These are phyloP conservation scores for Williopsis jadinii DNA, from an alignment of 1,139 yeast genomes.

Conservation along the genomic window DNA sequence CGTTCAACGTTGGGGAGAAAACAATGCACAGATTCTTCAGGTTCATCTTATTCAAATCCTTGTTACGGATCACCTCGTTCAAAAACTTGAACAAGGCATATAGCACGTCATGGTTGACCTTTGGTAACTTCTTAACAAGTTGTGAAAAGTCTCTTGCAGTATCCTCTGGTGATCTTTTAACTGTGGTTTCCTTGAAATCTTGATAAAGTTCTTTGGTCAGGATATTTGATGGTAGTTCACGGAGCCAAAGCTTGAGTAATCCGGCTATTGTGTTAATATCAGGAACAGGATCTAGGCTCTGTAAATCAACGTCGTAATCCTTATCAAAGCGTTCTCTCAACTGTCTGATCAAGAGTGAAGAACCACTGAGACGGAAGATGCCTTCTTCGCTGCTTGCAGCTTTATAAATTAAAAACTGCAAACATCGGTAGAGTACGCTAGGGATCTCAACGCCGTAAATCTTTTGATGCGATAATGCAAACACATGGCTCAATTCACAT, in stretches of 20 bases:
- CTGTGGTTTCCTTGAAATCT: constrained; percentile 31
- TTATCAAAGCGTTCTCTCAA: constrained; percentile 64
- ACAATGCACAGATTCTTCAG: constrained; percentile 73
- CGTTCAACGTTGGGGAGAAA: constrained; percentile 75
- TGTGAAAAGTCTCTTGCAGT: constrained; percentile 27
- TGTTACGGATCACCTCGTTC: constrained; percentile 55
- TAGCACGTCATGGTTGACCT: constrained; percentile 53
- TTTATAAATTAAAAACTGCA: constrained; percentile 58
- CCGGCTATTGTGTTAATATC: constrained; percentile 81
- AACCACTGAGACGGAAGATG: constrained; percentile 84
- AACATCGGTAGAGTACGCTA: constrained; percentile 68
- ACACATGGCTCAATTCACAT: constrained; percentile 48
- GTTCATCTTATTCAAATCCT: constrained; percentile 75
- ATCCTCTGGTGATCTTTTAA: constrained; percentile 24
- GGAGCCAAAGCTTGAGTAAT: constrained; percentile 61
- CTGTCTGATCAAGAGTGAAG: constrained; percentile 68
- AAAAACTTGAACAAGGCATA: constrained; percentile 63
- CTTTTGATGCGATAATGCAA: constrained; percentile 40
- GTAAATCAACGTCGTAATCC: constrained; percentile 63
- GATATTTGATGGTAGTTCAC: constrained; percentile 65
- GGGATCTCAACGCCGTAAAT: constrained; percentile 52
- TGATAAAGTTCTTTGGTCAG: constrained; percentile 44
- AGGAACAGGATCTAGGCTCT: constrained; percentile 27
- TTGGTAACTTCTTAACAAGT: constrained; percentile 33
- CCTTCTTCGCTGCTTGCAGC: constrained; percentile 87